Conservation (phyloP, 23 red algal genomes). For the Gracilariopsis chorda region DNA sequence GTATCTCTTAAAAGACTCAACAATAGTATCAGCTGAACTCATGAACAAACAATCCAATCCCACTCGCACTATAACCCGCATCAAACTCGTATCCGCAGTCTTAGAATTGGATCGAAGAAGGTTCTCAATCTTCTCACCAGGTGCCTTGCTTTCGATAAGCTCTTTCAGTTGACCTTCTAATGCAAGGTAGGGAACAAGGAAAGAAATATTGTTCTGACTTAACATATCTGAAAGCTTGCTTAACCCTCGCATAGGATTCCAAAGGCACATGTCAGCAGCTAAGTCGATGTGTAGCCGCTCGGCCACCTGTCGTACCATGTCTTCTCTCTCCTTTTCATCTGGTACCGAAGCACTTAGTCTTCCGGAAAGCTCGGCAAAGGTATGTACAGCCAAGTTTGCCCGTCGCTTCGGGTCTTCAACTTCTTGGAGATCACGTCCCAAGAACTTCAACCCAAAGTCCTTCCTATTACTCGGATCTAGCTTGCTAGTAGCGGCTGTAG, state of each 20-base stretch:
- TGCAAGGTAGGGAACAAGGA: slow-evolving; percentile 24
- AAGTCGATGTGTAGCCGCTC: slow-evolving; percentile 39
- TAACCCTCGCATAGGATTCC: slow-evolving; percentile 30
- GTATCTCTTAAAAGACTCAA: not conserved
- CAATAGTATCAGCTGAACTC: not conserved
- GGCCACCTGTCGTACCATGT: not conserved
- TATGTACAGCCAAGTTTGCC: slow-evolving; percentile 31
- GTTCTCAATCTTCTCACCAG: not conserved
- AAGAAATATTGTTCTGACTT: slow-evolving; percentile 1
- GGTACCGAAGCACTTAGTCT: slow-evolving; percentile 10
- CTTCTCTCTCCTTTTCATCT: not conserved
- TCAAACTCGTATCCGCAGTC: not conserved
- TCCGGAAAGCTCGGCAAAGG: slow-evolving; percentile 33
- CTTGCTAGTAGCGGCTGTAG: slow-evolving; percentile 24
- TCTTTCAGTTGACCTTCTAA: slow-evolving; percentile 11
- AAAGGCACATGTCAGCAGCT: not conserved
- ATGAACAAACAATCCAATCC: slow-evolving; percentile 49
- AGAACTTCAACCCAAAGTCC: slow-evolving; percentile 45
- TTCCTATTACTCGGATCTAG: not conserved
- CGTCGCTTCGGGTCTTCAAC: slow-evolving; percentile 35
- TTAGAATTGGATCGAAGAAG: not conserved
- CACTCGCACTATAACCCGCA: slow-evolving; percentile 20
- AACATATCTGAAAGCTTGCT: slow-evolving; percentile 25
- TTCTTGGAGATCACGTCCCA: slow-evolving; percentile 9
- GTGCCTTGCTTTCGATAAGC: not conserved